Percentiles rank a stretch among this genome's conserved stretches.
phyloP scores from a whole-genome alignment of 768 basidiomycete species.

The Podaxis sp. region DNA sequence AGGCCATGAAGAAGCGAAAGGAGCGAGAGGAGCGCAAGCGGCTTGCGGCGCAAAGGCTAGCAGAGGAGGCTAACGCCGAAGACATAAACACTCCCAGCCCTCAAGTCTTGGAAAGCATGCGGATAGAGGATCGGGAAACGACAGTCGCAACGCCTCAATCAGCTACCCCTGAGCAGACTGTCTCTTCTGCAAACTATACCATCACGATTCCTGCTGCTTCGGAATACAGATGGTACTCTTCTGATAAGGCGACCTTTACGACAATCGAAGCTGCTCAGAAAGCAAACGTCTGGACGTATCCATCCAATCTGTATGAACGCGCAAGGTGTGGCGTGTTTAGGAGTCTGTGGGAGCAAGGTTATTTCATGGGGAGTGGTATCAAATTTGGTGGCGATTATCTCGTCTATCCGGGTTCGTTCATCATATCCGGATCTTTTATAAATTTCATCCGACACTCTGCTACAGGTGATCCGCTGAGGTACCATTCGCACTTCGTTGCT shows the following conservation, averaged over 20 bases:
- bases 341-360: constrained; percentile 79
- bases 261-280: constrained; percentile 60
- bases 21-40: constrained; percentile 56
- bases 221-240: constrained; percentile 67
- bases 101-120: background rate
- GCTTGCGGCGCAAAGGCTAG: constrained; percentile 22
- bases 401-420: constrained; percentile 84
- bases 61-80: constrained; percentile 20
- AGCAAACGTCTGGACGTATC: constrained; percentile 79
- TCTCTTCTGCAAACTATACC: constrained; percentile 39
- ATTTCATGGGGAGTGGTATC: constrained; percentile 87
- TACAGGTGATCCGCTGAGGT: constrained; percentile 88
- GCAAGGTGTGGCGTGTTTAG: constrained; percentile 81
- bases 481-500: constrained; percentile 95
- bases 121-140: background rate
- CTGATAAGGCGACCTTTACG: constrained; percentile 41
- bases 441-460: background rate
- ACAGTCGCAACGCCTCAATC: constrained; percentile 13
- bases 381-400: constrained; percentile 97
- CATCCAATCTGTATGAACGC: constrained; percentile 59
- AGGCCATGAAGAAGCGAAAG: constrained; percentile 69
- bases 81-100: background rate
- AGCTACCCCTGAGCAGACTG: constrained; percentile 15
- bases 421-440: background rate
- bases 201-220: constrained; percentile 64